phyloP scores from a whole-genome alignment of 192 early-diverging fungal species.

The Rhizophlyctis rosea region DNA sequence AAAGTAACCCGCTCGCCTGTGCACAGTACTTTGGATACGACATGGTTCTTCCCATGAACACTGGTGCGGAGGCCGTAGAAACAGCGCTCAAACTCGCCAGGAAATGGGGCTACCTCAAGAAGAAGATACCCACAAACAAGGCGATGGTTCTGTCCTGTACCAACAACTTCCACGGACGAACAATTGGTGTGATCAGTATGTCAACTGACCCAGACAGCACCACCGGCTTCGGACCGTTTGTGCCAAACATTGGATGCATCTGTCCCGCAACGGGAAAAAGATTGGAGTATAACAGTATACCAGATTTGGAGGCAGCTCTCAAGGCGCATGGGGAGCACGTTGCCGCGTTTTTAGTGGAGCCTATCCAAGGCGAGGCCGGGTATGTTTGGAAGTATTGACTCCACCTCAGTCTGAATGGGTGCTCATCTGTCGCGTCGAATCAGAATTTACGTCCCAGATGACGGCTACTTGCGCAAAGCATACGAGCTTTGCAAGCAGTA shows the following conservation, averaged over 20 bases:
- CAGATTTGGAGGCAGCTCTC: slow-evolving; percentile 85
- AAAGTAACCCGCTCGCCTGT: too few species aligned
- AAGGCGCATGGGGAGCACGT: slow-evolving; percentile 77
- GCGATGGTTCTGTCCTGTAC: slow-evolving; percentile 80
- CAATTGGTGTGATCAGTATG: slow-evolving; percentile 90
- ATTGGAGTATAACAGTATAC: slow-evolving; percentile 80
- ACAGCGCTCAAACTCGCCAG: slow-evolving; percentile 97
- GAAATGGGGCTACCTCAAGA: slow-evolving; percentile 93
- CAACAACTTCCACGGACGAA: slow-evolving; percentile 97
- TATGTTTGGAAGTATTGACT: slow-evolving; percentile 21
- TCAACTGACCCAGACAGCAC: slow-evolving; percentile 86
- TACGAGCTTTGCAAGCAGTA: slow-evolving; percentile 94
- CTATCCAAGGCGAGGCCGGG: slow-evolving; percentile 98
- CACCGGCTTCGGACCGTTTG: slow-evolving; percentile 88
- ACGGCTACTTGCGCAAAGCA: slow-evolving; percentile 83
- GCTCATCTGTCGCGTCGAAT: background rate
- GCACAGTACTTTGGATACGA: slow-evolving; percentile 85
- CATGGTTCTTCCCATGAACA: slow-evolving; percentile 99
- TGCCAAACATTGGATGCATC: slow-evolving; percentile 78
- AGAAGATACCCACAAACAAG: slow-evolving; percentile 75
- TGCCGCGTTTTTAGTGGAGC: slow-evolving; percentile 95
- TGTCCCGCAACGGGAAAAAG: slow-evolving; percentile 68
- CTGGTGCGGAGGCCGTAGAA: slow-evolving; percentile 97
- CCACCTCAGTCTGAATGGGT: background rate
- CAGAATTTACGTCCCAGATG: slow-evolving; percentile 89